Conservation (phyloP, 2,329 filamentous ascomycete genomes). For the Penicillium brevicompactum region DNA sequence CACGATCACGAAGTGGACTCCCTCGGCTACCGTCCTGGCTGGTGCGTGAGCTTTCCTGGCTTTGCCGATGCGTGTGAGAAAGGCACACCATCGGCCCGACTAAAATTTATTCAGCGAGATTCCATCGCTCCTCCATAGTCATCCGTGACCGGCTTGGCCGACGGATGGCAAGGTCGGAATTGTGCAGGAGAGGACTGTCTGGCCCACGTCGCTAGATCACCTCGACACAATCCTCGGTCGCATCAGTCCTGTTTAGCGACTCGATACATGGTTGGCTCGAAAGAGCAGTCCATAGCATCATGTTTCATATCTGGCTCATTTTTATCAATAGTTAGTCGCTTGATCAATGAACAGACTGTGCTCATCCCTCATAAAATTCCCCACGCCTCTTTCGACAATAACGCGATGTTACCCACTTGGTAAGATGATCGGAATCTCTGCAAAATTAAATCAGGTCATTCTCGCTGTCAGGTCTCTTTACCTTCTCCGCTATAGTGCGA, state of each 20-base stretch:
- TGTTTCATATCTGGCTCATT: neutral
- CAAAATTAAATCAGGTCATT: too few relatives aligned
- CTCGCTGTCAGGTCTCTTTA: too few relatives aligned
- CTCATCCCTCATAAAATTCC: too few relatives aligned
- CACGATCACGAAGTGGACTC: conserved; percentile 41
- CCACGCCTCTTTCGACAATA: too few relatives aligned
- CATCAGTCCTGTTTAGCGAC: neutral
- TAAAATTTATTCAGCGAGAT: too few relatives aligned
- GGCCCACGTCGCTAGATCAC: neutral
- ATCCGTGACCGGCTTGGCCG: neutral
- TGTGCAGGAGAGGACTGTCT: neutral
- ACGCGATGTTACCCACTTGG: too few relatives aligned
- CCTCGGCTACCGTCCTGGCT: conserved; percentile 35
- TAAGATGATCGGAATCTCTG: too few relatives aligned
- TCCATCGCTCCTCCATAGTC: too few relatives aligned
- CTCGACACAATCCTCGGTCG: neutral
- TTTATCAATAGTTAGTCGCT: too few relatives aligned
- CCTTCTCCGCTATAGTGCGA: too few relatives aligned
- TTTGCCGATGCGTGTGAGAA: neutral
- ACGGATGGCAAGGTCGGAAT: neutral
- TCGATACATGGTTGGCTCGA: neutral
- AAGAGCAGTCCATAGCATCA: neutral
- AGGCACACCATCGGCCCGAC: neutral
- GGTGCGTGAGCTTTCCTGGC: conserved; percentile 24
- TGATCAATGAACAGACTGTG: too few relatives aligned